Evolutionary conservation across 768 basidiomycete species (phyloP), one percentile per base, ranked within the genome.

Genomic region (Leccinellum luteum): DNA sequence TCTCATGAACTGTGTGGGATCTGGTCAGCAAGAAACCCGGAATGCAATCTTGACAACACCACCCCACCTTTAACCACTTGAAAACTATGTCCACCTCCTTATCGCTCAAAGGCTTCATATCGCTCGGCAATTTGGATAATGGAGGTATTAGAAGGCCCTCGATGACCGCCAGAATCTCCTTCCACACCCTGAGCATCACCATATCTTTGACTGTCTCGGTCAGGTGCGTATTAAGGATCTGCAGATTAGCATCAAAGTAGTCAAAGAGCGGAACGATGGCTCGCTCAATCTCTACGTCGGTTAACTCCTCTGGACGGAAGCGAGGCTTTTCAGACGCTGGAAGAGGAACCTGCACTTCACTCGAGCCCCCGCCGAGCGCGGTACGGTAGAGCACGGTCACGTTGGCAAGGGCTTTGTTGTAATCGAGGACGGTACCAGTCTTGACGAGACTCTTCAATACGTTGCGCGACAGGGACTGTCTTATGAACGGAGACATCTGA

Each of bases 21-120:
- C 47, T 19, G 17, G 47, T 58, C 34, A 57, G 51, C 35, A 52
- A 55, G 25, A 3, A 28, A 32, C 35, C 47, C 4, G 51, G 30
- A 56, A 51, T 17, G 6, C 21, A 13, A 27, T 7, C 30, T 17
- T 56, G 28, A 47, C 38, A 27, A 44, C 9, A 14, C 17, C 56
- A 91, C 94, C 85, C 17, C 57, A 92, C 94, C 85, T 94, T 95
- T 54, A 98, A 72, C 93, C 97, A 98, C 71, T 94, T 96, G 78
- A 98, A 93, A n/a, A 95, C 96, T 58, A 98, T 89, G 69, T 98
- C 97, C 35, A 98, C 90, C 75, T 98, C 97, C 74, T 96, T 95
- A 66, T 98, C 97, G 27, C 81, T 87, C 68, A 99, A 71, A 1
- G 94, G 89, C 64, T 91, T 89, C 92, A 98, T 89, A 54, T 94